Percentiles rank a stretch among this genome's conserved stretches.
These are phyloP conservation scores for Pyrenochaeta sp. DNA, from an alignment of 2,329 filamentous ascomycete genomes.

Conservation along the genomic window DNA sequence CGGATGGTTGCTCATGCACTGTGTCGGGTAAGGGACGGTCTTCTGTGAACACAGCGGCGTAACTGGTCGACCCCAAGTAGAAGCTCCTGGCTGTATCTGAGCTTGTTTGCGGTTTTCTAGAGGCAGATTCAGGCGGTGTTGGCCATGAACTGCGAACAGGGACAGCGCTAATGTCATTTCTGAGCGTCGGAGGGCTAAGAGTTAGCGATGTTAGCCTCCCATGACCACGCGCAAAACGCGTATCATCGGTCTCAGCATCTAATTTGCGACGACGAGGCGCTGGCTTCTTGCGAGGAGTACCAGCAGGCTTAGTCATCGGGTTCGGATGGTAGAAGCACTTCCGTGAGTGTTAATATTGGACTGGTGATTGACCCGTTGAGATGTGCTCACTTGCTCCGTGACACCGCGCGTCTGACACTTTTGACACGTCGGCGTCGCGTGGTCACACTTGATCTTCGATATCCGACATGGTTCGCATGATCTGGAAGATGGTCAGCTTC, in stretches of 20 bases:
- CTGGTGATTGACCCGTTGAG: background rate
- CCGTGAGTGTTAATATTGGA: conserved; percentile 14
- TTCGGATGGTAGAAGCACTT: conserved; percentile 49
- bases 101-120: conserved; percentile 25
- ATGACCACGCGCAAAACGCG: conserved; percentile 20
- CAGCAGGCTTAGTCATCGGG: conserved; percentile 48
- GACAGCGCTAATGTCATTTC: conserved; percentile 31
- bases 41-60: conserved; percentile 46
- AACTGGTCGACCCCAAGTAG: conserved; percentile 48
- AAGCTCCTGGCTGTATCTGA: conserved; percentile 40
- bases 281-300: conserved; percentile 46
- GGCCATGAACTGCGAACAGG: conserved; percentile 33
- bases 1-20: conserved; percentile 40
- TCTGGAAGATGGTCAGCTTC: conserved; percentile 30
- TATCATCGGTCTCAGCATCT: conserved; percentile 24
- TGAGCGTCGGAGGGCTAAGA: conserved; percentile 39
- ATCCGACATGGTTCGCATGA: conserved; percentile 49
- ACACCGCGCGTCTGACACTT: conserved; percentile 46
- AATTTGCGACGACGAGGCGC: conserved; percentile 39
- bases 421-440: conserved; percentile 43
- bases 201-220: conserved; percentile 32
- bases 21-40: conserved; percentile 40
- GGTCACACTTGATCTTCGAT: conserved; percentile 48
- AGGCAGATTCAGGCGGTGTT: conserved; percentile 39
- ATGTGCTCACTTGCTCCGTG: conserved; percentile 39